Evolutionary conservation across 768 basidiomycete genomes (phyloP), one percentile per base, ranked within the genome.

Genomic region (Suillus subalutaceus): DNA sequence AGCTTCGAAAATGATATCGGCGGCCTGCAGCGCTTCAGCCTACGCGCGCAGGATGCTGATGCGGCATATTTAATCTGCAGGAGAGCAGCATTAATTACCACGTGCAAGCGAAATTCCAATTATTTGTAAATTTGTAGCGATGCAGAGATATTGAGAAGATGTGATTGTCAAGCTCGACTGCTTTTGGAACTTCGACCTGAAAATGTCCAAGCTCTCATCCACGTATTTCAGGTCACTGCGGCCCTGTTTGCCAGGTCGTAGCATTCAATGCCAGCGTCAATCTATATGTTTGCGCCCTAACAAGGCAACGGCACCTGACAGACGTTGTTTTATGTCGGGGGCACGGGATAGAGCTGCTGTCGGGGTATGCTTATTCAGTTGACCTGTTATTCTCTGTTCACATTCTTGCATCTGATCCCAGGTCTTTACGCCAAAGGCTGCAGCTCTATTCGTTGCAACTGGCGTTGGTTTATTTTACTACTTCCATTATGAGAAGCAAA

Each of bases 351-450:
- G 66, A 63, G 72, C 80, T 6, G 68, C 77, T 4, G 66, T 81
- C 62, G 80, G 80, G 64, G 80, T 81, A 63, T 50, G 75, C 38
- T 35, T 41, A 16, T 59, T 32, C 13, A 48, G 40, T 16, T 40
- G 6, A 37, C 18, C 30, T 46, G 44, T 4, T 37, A 5, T 57
- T 58, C 20, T 60, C n/a, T 40, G 23, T 60, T 46, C 59, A 20
- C 37, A 50, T 55, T 37, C 10, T 46, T n/a, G 7, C 40, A 30
- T 12, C 23, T 48, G 63, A 18, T 66, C 48, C 20, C 70, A 98
- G 96, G 92, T 94, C n/a, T 97, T 98, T 75, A 96, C 94, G 3
- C 95, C 94, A 35, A 84, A 82, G 62, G 89, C 96, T 1, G 96
- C 93, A 0, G 88, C 83, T 0, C 72, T 98, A 26, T 97, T 99